Evolutionary conservation across 306 rosid species (phyloP).

Genomic region (Quercus mongolica): DNA sequence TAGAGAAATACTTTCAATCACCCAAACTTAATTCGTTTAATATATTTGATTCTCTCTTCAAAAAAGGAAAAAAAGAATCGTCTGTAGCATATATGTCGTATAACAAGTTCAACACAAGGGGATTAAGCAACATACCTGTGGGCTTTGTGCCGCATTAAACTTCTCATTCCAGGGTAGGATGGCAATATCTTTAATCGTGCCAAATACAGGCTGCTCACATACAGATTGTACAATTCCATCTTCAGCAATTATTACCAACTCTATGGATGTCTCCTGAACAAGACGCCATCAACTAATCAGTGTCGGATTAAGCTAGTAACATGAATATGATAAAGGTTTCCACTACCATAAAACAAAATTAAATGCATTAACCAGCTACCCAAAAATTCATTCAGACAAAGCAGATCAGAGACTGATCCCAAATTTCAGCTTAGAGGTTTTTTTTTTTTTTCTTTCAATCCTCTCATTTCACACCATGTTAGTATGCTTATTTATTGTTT

Average conservation of each 20-base stretch:
- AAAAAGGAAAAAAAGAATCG: neutral
- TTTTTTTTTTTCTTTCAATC: neutral
- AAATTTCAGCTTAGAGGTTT: neutral
- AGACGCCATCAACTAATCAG: conserved; percentile 2
- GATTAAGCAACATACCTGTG: conserved; percentile 45
- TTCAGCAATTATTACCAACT: conserved; percentile 69
- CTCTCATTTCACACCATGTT: neutral
- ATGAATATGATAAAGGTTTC: neutral
- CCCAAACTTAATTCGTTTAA: conserved; percentile 8
- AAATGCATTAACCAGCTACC: neutral
- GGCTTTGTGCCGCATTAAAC: conserved; percentile 38
- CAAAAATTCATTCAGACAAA: neutral
- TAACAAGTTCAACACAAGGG: neutral
- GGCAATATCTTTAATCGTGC: conserved; percentile 82
- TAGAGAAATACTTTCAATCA: neutral
- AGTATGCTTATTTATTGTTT: neutral
- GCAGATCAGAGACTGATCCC: neutral
- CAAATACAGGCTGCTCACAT: conserved; percentile 91
- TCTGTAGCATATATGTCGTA: neutral
- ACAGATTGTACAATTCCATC: conserved; percentile 81
- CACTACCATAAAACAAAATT: neutral
- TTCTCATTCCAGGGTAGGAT: conserved; percentile 78
- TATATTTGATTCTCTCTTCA: neutral
- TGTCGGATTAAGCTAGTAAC: conserved; percentile 1
- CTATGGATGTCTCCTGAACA: conserved; percentile 87